Evolutionary conservation across 345 rosid species (phyloP), one percentile per base, ranked within the genome.

Genomic region (Excoecaria agallocha): DNA sequence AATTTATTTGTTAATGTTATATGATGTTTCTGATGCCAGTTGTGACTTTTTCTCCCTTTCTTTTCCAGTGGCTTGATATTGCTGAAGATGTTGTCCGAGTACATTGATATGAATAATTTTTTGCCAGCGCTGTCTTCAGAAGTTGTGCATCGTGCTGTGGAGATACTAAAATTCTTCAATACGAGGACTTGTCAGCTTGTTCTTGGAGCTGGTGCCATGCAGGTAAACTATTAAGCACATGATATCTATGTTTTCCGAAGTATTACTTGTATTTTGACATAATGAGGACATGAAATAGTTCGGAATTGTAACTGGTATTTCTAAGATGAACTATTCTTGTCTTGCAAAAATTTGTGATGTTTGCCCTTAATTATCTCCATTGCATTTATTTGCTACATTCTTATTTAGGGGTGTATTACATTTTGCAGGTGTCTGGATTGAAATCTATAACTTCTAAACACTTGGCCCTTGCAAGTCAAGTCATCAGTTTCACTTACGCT

Each of bases 171-270:
- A 81, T 90, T 87, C 82, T 95, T 93, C 89, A 95, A 95, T 77
- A 93, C 96, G 12, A 88, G 99, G 85, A 91, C 96, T 56, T 91
- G 98, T 80, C 98, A 93, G 78, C 99, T 93, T 84, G 98, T 95
- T 83, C 88, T 95, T 54, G 99, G 99, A 76, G 99, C 99, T 76
- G 94, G 96, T 79, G 99, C 99, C 57, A 95, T 95, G 99, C 98
- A 95, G 97, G 98, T 95, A 67, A 46, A 62, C 43, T 69, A 58
- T 71, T 35, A 72, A 45, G 37, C 8, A 12, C 15, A 38, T 19
- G 9, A 45, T 68, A 8, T 65, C 22, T 66, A 43, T 57, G 25
- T 62, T 49, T n/a, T 66, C 4, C 12, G 24, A 66, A 17, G 24
- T 64, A 13, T 25, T 64, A 19, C 39, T 48, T 73, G 25, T 72